Base-by-base conservation (phyloP, 2,329 filamentous ascomycete species). In the Hyphodiscus sp. region DNA sequence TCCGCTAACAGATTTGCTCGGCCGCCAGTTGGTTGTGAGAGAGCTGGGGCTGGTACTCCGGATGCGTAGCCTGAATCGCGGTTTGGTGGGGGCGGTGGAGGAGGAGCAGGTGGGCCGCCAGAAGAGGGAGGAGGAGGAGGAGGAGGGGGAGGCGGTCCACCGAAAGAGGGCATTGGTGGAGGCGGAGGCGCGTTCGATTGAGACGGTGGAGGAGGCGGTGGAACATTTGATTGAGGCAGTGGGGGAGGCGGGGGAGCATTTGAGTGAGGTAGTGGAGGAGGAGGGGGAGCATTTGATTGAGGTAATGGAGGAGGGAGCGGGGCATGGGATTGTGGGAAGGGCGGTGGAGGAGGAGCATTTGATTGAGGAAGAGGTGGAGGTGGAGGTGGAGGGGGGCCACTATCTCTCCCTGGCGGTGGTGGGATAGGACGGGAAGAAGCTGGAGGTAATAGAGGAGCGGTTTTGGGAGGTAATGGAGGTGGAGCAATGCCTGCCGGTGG, bases 1-100 rank as follows among this genome's bases (percentile, higher is more conserved):
- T 86, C 81, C 45, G 83, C 85, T 60, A 87, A 74, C 67, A 89
- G 72, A 51, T 82, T 86, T 58, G 76, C 75, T 62, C 80, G 84
- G 50, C 70, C 58, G 41, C 76, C 76, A 33, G 71, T 70, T 11
- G 69, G 70, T 11, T 69, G 57, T 2, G 77, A 73, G 15, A 75
- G 59, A 18, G 74, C 70, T 2, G 81, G 77, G n/a, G 74, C 70
- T 2, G 81, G 77, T 1, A 74, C 74, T 23, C 79, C 75, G 2
- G 81, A 78, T 3, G 76, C 72, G 67, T 83, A 81, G 52, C 73
- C 81, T 56, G 71, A 83, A 72, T 76, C 83, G 72, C 71, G 77
- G 69, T 73, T 82, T 66, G 81, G 76, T 43, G 72, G 69, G 16
- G 72, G 69, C n/a, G 77, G 72, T 4, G 77, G 75, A 16, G 77